Conservation (phyloP, 768 basidiomycete species). For the Lactifluus subvellereus region DNA sequence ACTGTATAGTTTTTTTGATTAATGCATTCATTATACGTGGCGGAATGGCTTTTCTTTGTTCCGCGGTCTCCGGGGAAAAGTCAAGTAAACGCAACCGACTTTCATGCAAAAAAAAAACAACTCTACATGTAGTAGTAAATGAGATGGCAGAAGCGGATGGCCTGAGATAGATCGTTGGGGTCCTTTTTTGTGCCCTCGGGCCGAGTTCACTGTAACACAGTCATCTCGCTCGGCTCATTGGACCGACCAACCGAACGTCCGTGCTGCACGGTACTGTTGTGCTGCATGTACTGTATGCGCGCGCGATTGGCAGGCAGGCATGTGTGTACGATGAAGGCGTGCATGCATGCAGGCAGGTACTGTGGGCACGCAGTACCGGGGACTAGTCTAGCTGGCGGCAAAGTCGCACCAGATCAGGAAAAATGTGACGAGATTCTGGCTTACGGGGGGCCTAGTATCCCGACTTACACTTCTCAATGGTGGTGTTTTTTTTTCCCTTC, state of each 20-base stretch:
- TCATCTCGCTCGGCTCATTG: neutral
- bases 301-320: no score
- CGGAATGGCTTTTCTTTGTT: no score
- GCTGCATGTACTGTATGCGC: neutral
- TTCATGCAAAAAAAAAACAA: no score
- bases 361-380: neutral
- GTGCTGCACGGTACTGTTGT: neutral
- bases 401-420: slow-evolving; percentile 10
- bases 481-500: no score
- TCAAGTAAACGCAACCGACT: no score
- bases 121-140: neutral
- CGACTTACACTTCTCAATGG: no score
- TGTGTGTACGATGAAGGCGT: neutral
- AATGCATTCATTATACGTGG: no score
- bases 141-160: neutral
- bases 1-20: no score
- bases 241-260: neutral
- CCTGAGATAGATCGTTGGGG: no score
- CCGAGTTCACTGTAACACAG: neutral
- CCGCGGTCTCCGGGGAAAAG: no score
- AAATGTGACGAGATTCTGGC: neutral
- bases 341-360: neutral
- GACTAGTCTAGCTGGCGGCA: neutral
- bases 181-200: no score
- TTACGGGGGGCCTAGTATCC: no score